These are phyloP conservation scores for Pseudogymnoascus sp. DNA, from an alignment of 2,329 filamentous ascomycete species.

Conservation along the genomic window DNA sequence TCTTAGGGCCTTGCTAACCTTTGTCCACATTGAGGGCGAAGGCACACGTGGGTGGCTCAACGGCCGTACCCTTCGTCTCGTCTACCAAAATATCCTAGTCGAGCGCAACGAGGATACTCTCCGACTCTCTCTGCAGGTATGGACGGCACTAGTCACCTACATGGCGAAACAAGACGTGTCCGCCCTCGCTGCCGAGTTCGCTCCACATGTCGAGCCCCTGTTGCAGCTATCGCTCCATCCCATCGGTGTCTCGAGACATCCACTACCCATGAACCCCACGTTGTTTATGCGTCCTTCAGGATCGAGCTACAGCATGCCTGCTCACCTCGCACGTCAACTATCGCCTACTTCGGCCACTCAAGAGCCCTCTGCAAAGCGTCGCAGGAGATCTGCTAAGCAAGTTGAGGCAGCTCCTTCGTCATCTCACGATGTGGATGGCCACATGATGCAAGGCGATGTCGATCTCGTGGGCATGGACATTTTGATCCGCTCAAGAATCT, in stretches of 20 bases:
- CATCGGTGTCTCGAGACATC: conserved; percentile 83
- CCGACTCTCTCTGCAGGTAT: conserved; percentile 76
- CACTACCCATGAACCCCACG: conserved; percentile 81
- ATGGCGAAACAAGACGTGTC: conserved; percentile 53
- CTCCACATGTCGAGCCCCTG: conserved; percentile 67
- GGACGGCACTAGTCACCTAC: conserved; percentile 67
- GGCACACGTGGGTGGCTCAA: conserved; percentile 84
- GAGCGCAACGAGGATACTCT: conserved; percentile 82
- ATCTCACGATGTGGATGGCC: conserved; percentile 93
- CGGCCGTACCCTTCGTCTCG: conserved; percentile 75
- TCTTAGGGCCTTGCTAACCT: conserved; percentile 84
- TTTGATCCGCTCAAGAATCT: conserved; percentile 82
- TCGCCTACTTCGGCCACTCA: conserved; percentile 40
- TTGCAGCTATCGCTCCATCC: conserved; percentile 81
- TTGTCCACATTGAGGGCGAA: conserved; percentile 75
- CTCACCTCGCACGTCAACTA: conserved; percentile 33
- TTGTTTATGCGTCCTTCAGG: conserved; percentile 94
- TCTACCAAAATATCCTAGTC: conserved; percentile 92
- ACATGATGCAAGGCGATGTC: conserved; percentile 95
- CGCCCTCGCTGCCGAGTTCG: conserved; percentile 64
- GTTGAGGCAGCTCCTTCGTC: conserved; percentile 59
- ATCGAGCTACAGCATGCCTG: conserved; percentile 59
- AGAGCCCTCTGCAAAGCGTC: conserved; percentile 63
- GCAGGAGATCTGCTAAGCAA: conserved; percentile 76
- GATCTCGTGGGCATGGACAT: conserved; percentile 87